These are phyloP conservation scores for Kwoniella sp. DNA, from an alignment of 768 basidiomycete genomes.

Conservation along the genomic window DNA sequence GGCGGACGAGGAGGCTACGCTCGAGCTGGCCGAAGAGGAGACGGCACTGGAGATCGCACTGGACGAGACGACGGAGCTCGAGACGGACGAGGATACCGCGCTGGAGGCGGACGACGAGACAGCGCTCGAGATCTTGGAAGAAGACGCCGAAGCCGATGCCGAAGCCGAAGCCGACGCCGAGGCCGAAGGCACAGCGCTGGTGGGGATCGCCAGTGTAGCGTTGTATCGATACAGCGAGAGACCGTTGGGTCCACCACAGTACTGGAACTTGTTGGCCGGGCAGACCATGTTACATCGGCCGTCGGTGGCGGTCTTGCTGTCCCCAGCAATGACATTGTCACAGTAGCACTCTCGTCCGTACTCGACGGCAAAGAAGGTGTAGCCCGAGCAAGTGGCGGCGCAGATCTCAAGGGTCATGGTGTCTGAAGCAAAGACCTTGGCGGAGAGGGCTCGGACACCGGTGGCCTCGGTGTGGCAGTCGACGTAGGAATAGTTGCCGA, in stretches of 20 bases:
- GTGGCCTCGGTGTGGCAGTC: conserved; percentile 41
- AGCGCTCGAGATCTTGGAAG: neutral
- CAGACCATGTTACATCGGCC: conserved; percentile 68
- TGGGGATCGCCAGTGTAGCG: neutral
- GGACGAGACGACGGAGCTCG: neutral
- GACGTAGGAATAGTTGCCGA: conserved; percentile 26
- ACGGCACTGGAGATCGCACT: neutral
- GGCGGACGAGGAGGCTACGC: conserved; percentile 2
- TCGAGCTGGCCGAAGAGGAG: neutral
- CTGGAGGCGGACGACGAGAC: conserved; percentile 2
- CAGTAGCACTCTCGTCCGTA: conserved; percentile 56
- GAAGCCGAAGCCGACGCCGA: conserved; percentile 2
- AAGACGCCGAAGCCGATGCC: neutral
- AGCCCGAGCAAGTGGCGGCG: conserved; percentile 60
- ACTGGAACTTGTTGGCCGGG: conserved; percentile 52
- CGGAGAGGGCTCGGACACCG: conserved; percentile 24
- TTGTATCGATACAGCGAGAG: conserved; percentile 27
- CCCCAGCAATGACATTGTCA: conserved; percentile 64
- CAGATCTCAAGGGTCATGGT: conserved; percentile 62
- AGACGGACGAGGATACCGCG: neutral
- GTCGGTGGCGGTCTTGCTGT: conserved; percentile 54
- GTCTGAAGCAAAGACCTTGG: conserved; percentile 48
- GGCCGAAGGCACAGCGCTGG: neutral
- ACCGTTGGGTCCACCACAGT: conserved; percentile 34
- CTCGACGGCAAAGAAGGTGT: conserved; percentile 67